Percentiles rank a stretch among this genome's conserved stretches.
Evolutionary conservation across 371 early-diverging fungal genomes (phyloP).

Genomic region (Umbelopsis sp.): DNA sequence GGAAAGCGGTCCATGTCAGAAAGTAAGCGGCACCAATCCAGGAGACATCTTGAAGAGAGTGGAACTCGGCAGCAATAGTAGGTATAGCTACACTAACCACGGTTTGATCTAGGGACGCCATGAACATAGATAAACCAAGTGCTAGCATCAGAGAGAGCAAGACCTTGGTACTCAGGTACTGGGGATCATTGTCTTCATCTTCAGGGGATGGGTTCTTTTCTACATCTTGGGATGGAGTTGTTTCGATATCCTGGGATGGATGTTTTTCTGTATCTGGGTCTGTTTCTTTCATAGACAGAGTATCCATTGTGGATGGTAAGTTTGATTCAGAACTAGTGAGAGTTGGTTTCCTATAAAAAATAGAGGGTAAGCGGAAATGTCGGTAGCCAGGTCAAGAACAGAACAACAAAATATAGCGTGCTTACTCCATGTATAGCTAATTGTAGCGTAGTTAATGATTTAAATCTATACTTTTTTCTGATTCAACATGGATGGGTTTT

Average conservation of each 20-base stretch:
- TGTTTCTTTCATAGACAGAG: not conserved
- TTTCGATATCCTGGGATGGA: no score
- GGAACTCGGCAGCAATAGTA: conserved; percentile 61
- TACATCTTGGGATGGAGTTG: not conserved
- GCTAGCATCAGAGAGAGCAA: conserved; percentile 23
- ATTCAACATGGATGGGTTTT: no score
- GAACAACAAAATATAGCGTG: no score
- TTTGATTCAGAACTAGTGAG: no score
- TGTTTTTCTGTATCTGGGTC: no score
- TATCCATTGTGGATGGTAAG: not conserved
- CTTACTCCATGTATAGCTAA: not conserved
- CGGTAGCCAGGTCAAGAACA: no score
- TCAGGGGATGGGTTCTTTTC: not conserved
- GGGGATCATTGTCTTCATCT: not conserved
- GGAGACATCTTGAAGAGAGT: conserved; percentile 51
- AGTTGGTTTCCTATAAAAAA: not conserved
- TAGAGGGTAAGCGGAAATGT: not conserved
- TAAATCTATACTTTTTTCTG: no score
- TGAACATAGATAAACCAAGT: conserved; percentile 54
- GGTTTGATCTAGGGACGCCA: conserved; percentile 68
- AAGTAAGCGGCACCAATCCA: conserved; percentile 65
- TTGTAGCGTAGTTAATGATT: not conserved
- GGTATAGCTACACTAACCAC: conserved; percentile 70
- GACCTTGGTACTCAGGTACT: conserved; percentile 25
- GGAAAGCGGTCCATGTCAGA: conserved; percentile 44